Conservation (phyloP, 139 green algal species). For the Auxenochlorella pyrenoidosa region DNA sequence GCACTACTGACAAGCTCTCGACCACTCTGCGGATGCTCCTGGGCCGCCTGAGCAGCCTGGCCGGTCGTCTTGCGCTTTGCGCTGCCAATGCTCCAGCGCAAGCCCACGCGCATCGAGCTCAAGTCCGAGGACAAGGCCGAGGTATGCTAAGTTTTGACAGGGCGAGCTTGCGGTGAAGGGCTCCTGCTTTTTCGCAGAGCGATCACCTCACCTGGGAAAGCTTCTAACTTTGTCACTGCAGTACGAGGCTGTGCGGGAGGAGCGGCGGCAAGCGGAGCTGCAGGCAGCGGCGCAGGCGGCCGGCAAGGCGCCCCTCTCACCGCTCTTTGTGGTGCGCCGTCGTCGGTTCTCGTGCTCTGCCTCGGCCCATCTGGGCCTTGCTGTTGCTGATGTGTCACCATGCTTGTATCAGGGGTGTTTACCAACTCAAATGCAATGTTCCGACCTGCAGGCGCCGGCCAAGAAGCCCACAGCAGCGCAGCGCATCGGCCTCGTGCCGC, state of each 20-base stretch:
- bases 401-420: too few species aligned
- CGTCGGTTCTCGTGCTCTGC: neutral
- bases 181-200: too few species aligned
- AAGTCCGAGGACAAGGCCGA: slow-evolving; percentile 87
- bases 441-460: neutral
- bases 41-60: neutral
- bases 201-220: too few species aligned
- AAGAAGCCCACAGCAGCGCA: slow-evolving; percentile 40
- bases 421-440: rapidly evolving
- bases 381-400: too few species aligned
- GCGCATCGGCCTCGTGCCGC: slow-evolving; percentile 43
- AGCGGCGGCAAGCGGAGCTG: slow-evolving; percentile 27
- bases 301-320: slow-evolving; percentile 43
- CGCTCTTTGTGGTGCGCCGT: slow-evolving; percentile 23
- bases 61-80: neutral
- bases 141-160: slow-evolving; percentile 58
- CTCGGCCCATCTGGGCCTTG: too few species aligned
- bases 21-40: neutral
- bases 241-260: slow-evolving; percentile 37
- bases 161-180: too few species aligned
- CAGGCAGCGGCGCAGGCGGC: slow-evolving; percentile 8
- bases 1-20: neutral
- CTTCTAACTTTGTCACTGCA: neutral
- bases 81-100: slow-evolving; percentile 75
- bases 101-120: slow-evolving; percentile 91